phyloP scores from a whole-genome alignment of 495 filamentous ascomycete genomes.

The Penicillium canariense region DNA sequence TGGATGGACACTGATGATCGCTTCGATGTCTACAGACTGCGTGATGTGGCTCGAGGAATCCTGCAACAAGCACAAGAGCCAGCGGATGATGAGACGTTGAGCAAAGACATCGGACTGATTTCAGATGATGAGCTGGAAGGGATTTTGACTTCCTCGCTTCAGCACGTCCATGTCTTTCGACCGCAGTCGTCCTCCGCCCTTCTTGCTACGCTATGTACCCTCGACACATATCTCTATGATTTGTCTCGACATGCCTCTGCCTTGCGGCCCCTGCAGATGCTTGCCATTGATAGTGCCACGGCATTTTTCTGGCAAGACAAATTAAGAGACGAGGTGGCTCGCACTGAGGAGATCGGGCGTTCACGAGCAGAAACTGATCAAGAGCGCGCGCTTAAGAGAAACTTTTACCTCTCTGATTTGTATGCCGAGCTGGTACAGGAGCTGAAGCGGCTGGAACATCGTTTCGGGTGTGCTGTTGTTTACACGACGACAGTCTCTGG shows the following conservation, averaged over 20 bases:
- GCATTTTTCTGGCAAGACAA: conserved; percentile 60
- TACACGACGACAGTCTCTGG: conserved; percentile 34
- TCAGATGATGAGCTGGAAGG: conserved; percentile 22
- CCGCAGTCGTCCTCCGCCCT: conserved; percentile 53
- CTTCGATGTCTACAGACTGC: conserved; percentile 62
- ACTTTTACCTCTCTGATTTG: conserved; percentile 35
- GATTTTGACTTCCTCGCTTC: conserved; percentile 35
- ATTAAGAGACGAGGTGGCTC: conserved; percentile 45
- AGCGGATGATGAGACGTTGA: background rate
- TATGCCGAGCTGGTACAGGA: conserved; percentile 34
- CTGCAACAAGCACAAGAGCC: conserved; percentile 15
- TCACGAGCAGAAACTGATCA: conserved; percentile 30
- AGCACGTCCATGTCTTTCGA: conserved; percentile 55
- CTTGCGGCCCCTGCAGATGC: conserved; percentile 43
- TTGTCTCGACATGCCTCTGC: conserved; percentile 46
- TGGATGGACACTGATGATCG: conserved; percentile 68
- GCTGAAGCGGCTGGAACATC: conserved; percentile 34
- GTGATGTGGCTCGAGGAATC: conserved; percentile 33
- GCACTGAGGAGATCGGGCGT: conserved; percentile 39
- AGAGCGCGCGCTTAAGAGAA: conserved; percentile 27
- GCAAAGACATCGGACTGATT: conserved; percentile 1
- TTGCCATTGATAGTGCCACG: conserved; percentile 53
- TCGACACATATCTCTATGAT: conserved; percentile 54
- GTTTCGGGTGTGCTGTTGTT: conserved; percentile 42
- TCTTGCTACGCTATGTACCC: conserved; percentile 46